Evolutionary conservation across 768 basidiomycete species (phyloP).

Genomic region (Mycena floridula): DNA sequence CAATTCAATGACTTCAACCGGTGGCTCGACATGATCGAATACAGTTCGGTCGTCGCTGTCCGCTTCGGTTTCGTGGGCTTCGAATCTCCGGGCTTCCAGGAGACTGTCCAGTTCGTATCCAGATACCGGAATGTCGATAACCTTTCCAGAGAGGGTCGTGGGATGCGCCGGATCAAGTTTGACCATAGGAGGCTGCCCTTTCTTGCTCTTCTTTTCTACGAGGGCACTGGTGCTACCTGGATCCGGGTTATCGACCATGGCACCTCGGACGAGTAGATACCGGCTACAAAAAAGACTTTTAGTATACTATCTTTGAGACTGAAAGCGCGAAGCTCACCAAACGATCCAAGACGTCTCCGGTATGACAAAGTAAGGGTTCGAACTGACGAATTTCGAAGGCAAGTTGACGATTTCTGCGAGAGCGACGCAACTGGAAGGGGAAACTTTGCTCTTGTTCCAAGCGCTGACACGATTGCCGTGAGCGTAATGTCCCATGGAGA

Average conservation of each 20-base stretch:
- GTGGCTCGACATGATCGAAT: slow-evolving; percentile 25
- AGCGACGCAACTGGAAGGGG: slow-evolving; percentile 45
- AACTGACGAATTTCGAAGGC: slow-evolving; percentile 47
- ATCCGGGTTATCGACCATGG: not conserved
- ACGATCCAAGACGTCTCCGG: slow-evolving; percentile 65
- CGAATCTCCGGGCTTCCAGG: slow-evolving; percentile 26
- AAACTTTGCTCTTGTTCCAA: slow-evolving; percentile 49
- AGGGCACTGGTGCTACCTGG: slow-evolving; percentile 1
- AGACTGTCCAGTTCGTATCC: slow-evolving; percentile 46
- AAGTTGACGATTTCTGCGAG: slow-evolving; percentile 64
- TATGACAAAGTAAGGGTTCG: slow-evolving; percentile 51
- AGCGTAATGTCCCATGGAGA: slow-evolving; percentile 44
- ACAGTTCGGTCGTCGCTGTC: slow-evolving; percentile 47
- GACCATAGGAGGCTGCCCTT: slow-evolving; percentile 32
- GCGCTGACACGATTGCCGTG: slow-evolving; percentile 14
- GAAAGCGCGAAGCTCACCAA: slow-evolving; percentile 50
- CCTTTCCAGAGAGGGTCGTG: slow-evolving; percentile 28
- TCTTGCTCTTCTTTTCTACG: slow-evolving; percentile 3
- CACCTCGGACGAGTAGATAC: slow-evolving; percentile 52
- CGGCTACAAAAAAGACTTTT: slow-evolving; percentile 39
- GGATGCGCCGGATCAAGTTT: slow-evolving; percentile 42
- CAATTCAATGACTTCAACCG: slow-evolving; percentile 19
- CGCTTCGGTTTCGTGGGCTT: slow-evolving; percentile 14
- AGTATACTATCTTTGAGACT: not conserved
- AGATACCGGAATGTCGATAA: slow-evolving; percentile 52